Evolutionary conservation across 495 filamentous ascomycete genomes (phyloP), one percentile per base, ranked within the genome.

Genomic region (Friedmanniomyces simplex): DNA sequence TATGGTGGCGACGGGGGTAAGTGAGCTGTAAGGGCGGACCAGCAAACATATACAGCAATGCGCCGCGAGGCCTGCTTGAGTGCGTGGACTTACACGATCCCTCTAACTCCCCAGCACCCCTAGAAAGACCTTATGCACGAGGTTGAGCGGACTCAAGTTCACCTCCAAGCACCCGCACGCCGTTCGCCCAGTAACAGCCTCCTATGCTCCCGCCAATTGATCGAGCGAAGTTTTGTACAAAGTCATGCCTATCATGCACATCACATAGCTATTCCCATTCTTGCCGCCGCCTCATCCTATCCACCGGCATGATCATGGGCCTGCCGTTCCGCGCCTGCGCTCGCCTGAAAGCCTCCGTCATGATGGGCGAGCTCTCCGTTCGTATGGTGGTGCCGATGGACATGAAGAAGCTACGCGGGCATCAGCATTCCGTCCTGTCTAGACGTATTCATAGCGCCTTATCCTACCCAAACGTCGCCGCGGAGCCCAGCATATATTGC

Each of bases 401-500:
- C 93, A 98, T 98, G 79, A 98, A 98, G 72, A 96, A 95, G 21
- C 93, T 98, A 53, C 47, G 8, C 3, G 3, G 20, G 16, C 12
- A 18, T 30, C 45, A 55, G 42, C 56, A 54, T 22, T 43, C 12
- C 20, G 20, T 36, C 28, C 22, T 6, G 11, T 14, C 16, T 14
- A 46, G 39, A 43, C 11, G 14, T 45, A 11, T 46, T 10, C 21
- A 52, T 43, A n/a, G 37, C 54, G 36, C 20, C 11, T n/a, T n/a
- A 62, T 56, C 82, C 51, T 79, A 97, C 93, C 93, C 93, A 69
- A 98, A 98, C 36, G 90, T 96, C 22, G 89, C 89, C 45, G 90
- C 89, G 25, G 93, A 96, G n/a, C 88, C 91, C 30, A 90, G 68
- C 93, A 98, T 98, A 69, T 95, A 96, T 73, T 96, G 91, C 52